These are phyloP conservation scores for Dictyostelium purpureum DNA, from an alignment of 78 protist genomes.

Conservation along the genomic window DNA sequence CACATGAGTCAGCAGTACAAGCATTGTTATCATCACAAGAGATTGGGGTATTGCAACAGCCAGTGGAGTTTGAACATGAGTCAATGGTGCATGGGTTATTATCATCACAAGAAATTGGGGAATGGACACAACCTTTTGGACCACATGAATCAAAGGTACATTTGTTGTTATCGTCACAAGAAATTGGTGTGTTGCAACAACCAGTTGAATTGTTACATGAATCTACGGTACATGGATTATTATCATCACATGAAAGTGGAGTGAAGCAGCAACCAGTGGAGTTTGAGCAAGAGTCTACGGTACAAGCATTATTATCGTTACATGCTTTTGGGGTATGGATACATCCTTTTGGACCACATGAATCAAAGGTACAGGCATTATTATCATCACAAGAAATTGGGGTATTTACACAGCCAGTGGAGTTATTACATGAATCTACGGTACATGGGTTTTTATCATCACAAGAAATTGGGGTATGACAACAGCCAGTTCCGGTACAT, in stretches of 20 bases:
- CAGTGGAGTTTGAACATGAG: constrained; percentile 14
- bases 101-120: constrained; percentile 28
- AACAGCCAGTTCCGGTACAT: constrained; percentile 31
- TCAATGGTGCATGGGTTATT: constrained; percentile 26
- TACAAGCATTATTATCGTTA: constrained; percentile 14
- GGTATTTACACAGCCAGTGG: neutral
- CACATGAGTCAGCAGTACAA: constrained; percentile 49
- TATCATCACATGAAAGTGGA: constrained; percentile 48
- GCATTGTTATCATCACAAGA: constrained; percentile 29
- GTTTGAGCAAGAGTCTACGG: neutral
- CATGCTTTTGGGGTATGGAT: constrained; percentile 3
- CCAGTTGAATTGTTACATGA: constrained; percentile 25
- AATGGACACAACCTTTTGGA: neutral
- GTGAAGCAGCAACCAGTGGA: constrained; percentile 15
- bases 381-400: constrained; percentile 23
- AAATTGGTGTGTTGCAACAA: neutral
- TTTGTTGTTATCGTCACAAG: neutral
- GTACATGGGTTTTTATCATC: constrained; percentile 27
- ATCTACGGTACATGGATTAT: constrained; percentile 51
- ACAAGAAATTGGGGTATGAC: neutral
- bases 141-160: constrained; percentile 41
- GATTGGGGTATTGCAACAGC: constrained; percentile 21
- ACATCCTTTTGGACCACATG: constrained; percentile 33
- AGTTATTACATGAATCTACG: neutral
- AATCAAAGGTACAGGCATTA: constrained; percentile 37